Percentiles rank a stretch among this genome's conserved stretches.
These are phyloP conservation scores for Fusarium sp. DNA, from an alignment of 2,329 filamentous ascomycete species.

Conservation along the genomic window DNA sequence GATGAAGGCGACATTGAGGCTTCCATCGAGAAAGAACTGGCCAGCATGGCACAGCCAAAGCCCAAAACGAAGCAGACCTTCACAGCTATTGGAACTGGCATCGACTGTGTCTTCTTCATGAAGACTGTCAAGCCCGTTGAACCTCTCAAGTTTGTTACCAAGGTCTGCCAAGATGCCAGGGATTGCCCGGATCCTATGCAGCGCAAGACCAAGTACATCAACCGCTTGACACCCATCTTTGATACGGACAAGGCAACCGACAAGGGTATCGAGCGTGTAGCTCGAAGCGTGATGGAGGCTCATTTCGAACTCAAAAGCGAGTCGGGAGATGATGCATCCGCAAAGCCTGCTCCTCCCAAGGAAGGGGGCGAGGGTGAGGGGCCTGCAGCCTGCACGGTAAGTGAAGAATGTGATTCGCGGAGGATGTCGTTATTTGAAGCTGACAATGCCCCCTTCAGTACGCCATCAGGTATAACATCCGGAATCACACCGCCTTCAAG, in stretches of 20 bases:
- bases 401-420: conserved; percentile 40
- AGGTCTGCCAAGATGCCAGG: conserved; percentile 66
- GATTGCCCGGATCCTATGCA: conserved; percentile 54
- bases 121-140: conserved; percentile 66
- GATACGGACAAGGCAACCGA: conserved; percentile 73
- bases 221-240: conserved; percentile 65
- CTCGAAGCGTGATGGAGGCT: conserved; percentile 68
- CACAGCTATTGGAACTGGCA: conserved; percentile 62
- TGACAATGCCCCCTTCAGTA: conserved; percentile 64
- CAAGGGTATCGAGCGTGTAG: conserved; percentile 73
- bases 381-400: conserved; percentile 54
- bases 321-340: conserved; percentile 29
- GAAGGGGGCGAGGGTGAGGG: conserved; percentile 27
- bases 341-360: conserved; percentile 22
- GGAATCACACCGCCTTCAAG: conserved; percentile 76
- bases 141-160: conserved; percentile 63
- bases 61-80: conserved; percentile 60
- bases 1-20: conserved; percentile 75
- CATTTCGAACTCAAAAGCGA: conserved; percentile 66
- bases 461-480: conserved; percentile 83
- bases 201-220: conserved; percentile 67
- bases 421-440: conserved; percentile 10
- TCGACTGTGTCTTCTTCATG: conserved; percentile 74
- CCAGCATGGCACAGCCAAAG: conserved; percentile 58
- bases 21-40: conserved; percentile 78